Evolutionary conservation across 106 monocot genomes (phyloP), one percentile per base, ranked within the genome.

Genomic region (Dactylorhiza incarnata): DNA sequence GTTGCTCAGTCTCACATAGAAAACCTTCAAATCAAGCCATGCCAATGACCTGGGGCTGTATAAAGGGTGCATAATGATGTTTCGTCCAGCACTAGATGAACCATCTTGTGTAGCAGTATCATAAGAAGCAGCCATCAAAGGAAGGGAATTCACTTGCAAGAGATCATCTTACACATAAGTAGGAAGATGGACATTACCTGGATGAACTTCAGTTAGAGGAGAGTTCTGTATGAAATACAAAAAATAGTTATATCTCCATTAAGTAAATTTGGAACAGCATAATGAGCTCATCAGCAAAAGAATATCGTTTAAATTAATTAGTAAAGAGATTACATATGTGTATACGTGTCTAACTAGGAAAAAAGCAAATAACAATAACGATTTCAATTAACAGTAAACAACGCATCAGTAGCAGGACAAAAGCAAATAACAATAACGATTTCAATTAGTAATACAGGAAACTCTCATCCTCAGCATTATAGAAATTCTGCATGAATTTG

Each of bases 1-100:
- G 65, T 84, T 84, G 81, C 80, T 88, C 45, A 88, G 54, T 49
- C 92, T 95, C 52, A 95, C 75, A 75, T 92, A 95, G 73, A 95
- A 95, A 56, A 95, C 92, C 44, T 79, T 83, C 49, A 92, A 55
- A 37, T 86, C 85, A 59, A 92, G 79, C 83, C 84, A 85, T 25
- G 89, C 72, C 11, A 65, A 67, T 24, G 45, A 77, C 47, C 54
- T 85, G 3, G 73, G 86, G 11, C 51, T 29, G 79, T 78, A 76
- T 19, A 80, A 69, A 77, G 83, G 75, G 52, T 82, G 76, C 56
- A 71, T 82, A 52, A 82, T 79, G 51, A 79, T 73, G 17, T 82
- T 79, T 26, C 45, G 37, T 26, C 74, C 56, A 12, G 73, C 16
- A 44, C 49, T 71, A 3, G 71, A 24, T 6, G 48, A 56, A 16